Base-by-base conservation (phyloP, 768 basidiomycete species). In the Lactarius quietus region DNA sequence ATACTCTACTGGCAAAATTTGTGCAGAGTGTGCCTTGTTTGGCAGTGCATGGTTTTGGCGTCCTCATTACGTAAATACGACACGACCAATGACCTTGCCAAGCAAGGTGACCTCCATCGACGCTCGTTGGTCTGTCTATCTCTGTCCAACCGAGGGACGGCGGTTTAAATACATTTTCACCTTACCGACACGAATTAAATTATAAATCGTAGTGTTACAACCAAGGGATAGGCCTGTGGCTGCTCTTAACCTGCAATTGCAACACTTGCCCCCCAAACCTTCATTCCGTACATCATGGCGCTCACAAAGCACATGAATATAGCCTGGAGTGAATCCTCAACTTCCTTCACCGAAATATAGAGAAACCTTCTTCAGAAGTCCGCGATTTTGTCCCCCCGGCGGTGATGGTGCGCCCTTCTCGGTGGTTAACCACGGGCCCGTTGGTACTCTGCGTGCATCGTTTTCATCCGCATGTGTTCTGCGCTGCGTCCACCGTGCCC, bases 311-410 rank as follows among this genome's bases (percentile, higher is more conserved):
- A 59, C 18, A 12, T 36, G 17, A n/a, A n/a, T n/a, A n/a, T n/a
- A n/a, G n/a, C n/a, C n/a, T n/a, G n/a, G n/a, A n/a, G n/a, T n/a
- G n/a, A 51, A 8, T 7, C 31, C 23, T 62, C 65, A 67, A 58
- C 68, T 45, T 41, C 64, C 64, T 38, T 69, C 68, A 20, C 36
- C 66, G 62, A 69, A 69, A 36, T 69, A 69, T 51, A 67, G 68
- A 18, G 68, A 69, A 9, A 69, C 68, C 36, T 69, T 69, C 60
- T 57, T 68, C 33, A 69, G 33, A 28, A 69, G 57, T 20, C 68
- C 67, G 23, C 67, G 66, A 23, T 67, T 60, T 45, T 69, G 68
- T 31, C 59, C 64, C 35, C 59, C 54, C n/a, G n/a, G n/a, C n/a
- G 66, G 63, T 6, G 38, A 39, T 10, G 66, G 17, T 26, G 23